Percentiles rank a stretch among this genome's conserved stretches.
phyloP scores from a whole-genome alignment of 176 grass and related monocot species.

The Cenchrus fungigraminus region DNA sequence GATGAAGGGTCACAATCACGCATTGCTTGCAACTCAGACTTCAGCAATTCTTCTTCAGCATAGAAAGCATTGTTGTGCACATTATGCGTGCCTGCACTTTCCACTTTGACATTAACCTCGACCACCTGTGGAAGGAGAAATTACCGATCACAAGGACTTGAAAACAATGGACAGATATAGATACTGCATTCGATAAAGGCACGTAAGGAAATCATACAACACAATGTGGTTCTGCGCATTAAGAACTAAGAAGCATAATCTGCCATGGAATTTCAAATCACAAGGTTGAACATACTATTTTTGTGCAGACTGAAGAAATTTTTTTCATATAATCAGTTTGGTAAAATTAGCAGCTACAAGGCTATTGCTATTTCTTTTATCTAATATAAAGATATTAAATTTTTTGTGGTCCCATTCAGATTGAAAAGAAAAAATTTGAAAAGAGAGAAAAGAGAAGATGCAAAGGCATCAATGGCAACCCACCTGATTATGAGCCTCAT shows the following conservation, averaged over 20 bases:
- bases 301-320: neutral
- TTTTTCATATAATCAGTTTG: neutral
- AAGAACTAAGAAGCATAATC: neutral
- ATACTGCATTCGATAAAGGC: neutral
- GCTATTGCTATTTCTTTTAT: neutral
- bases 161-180: neutral
- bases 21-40: slow-evolving; percentile 96
- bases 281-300: neutral
- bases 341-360: neutral
- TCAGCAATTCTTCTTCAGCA: slow-evolving; percentile 88
- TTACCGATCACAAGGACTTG: neutral
- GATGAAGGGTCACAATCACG: slow-evolving; percentile 84
- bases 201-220: neutral
- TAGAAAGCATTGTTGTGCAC: slow-evolving; percentile 98
- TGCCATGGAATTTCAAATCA: neutral
- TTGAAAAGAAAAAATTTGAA: neutral
- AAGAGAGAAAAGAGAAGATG: neutral
- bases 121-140: slow-evolving; percentile 65
- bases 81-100: slow-evolving; percentile 83
- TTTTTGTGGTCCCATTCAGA: neutral
- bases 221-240: neutral
- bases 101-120: slow-evolving; percentile 95
- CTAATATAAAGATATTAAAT: neutral
- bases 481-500: slow-evolving; percentile 96
- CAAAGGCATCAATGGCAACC: neutral